phyloP scores from a whole-genome alignment of 176 grass and related monocot genomes.

The Metroxylon sagu region DNA sequence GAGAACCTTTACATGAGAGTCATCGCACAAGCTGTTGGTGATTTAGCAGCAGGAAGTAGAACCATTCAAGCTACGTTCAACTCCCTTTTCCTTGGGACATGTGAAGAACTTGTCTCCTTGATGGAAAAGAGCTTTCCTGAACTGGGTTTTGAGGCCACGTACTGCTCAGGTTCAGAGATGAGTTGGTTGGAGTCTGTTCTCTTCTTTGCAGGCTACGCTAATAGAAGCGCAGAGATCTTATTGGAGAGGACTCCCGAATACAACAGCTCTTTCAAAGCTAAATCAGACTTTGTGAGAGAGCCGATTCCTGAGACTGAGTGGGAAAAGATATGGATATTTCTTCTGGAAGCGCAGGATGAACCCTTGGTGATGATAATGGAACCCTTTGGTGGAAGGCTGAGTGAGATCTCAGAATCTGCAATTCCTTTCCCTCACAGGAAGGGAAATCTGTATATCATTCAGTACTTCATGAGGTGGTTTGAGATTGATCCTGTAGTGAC shows the following conservation, averaged over 20 bases:
- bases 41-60: background rate
- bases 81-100: conserved; percentile 1
- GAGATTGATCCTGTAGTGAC: background rate
- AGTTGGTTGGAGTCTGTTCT: conserved; percentile 8
- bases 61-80: conserved; percentile 18
- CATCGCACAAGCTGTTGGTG: conserved; percentile 4
- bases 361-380: conserved; percentile 9
- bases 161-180: conserved; percentile 13
- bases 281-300: conserved; percentile 32
- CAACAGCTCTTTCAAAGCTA: conserved; percentile 18
- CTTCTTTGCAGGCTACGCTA: background rate
- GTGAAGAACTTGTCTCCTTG: background rate
- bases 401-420: conserved; percentile 19
- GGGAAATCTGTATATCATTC: conserved; percentile 33
- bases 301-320: conserved; percentile 14
- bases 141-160: background rate
- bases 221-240: background rate
- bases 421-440: conserved; percentile 35
- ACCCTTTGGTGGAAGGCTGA: conserved; percentile 29
- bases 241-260: background rate
- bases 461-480: conserved; percentile 24
- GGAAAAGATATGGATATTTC: conserved; percentile 24
- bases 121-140: background rate
- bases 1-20: conserved; percentile 24
- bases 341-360: conserved; percentile 6